Percentiles rank a stretch among this genome's conserved stretches.
phyloP scores from a whole-genome alignment of 2,329 filamentous ascomycete species.

The Sporothrix humicola region DNA sequence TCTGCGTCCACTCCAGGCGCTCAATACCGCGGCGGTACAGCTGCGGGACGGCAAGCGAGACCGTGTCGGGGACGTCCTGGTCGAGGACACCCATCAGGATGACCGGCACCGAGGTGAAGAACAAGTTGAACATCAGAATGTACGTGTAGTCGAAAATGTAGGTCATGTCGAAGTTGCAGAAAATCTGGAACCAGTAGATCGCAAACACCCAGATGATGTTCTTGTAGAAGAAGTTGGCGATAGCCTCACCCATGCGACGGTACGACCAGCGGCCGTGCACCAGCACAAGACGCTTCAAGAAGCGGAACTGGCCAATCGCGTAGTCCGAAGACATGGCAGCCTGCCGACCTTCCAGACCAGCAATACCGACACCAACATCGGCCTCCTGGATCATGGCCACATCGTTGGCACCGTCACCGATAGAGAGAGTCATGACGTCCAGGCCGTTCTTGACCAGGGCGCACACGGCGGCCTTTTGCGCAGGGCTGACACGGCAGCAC shows the following conservation, averaged over 20 bases:
- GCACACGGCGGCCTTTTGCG: constrained; percentile 97
- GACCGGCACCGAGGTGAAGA: constrained; percentile 93
- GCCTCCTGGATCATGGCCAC: constrained; percentile 98
- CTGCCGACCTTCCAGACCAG: constrained; percentile 88
- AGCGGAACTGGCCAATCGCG: constrained; percentile 92
- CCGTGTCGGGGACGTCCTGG: constrained; percentile 92
- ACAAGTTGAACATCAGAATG: constrained; percentile 93
- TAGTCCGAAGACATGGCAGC: constrained; percentile 97
- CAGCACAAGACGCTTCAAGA: constrained; percentile 80
- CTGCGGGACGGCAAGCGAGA: constrained; percentile 92
- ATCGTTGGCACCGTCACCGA: constrained; percentile 94
- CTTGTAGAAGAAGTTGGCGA: constrained; percentile 99
- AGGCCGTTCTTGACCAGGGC: constrained; percentile 92
- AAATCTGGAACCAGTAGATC: constrained; percentile 98
- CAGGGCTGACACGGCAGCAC: constrained; percentile 95
- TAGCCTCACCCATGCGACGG: constrained; percentile 86
- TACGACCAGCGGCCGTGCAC: constrained; percentile 98
- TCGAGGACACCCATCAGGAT: constrained; percentile 96
- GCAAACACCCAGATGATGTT: constrained; percentile 97
- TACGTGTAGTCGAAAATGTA: constrained; percentile 98
- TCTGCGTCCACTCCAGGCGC: constrained; percentile 92
- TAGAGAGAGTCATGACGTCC: constrained; percentile 93
- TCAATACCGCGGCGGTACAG: constrained; percentile 96
- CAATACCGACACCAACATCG: constrained; percentile 94
- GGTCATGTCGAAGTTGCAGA: constrained; percentile 92